A percentile compares a stretch with the other conserved stretches of the same genome.
Conservation (phyloP, 495 filamentous ascomycete genomes). For the Xylaria flabelliformis region DNA sequence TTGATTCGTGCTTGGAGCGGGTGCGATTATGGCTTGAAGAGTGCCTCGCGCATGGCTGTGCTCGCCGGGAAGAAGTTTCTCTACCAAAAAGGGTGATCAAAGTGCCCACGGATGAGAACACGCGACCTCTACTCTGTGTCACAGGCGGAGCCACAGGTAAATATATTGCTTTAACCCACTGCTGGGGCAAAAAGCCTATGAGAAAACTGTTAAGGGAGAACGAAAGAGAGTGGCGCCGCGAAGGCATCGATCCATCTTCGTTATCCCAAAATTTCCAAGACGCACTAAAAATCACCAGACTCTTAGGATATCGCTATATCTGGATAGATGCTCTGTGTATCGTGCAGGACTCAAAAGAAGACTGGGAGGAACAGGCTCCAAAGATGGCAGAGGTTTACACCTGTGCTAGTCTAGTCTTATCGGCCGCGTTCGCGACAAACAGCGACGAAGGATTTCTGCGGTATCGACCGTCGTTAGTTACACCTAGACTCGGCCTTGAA, state of each 20-base stretch:
- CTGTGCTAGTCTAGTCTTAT: background rate
- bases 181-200: background rate
- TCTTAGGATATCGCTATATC: background rate
- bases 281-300: background rate
- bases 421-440: background rate
- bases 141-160: background rate
- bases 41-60: background rate
- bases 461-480: background rate
- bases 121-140: background rate
- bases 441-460: background rate
- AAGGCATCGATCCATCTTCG: background rate
- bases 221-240: background rate
- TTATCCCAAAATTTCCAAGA: background rate
- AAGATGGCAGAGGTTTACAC: background rate
- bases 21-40: background rate
- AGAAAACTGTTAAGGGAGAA: background rate
- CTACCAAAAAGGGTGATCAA: background rate
- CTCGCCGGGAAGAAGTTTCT: background rate
- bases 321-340: background rate
- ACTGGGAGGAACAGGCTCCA: conserved; percentile 2
- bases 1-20: background rate
- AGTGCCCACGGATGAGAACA: background rate
- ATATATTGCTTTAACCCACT: background rate
- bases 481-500: background rate
- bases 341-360: background rate